Evolutionary conservation across 2,329 filamentous ascomycete genomes (phyloP).

Genomic region (Claviceps spartinae): DNA sequence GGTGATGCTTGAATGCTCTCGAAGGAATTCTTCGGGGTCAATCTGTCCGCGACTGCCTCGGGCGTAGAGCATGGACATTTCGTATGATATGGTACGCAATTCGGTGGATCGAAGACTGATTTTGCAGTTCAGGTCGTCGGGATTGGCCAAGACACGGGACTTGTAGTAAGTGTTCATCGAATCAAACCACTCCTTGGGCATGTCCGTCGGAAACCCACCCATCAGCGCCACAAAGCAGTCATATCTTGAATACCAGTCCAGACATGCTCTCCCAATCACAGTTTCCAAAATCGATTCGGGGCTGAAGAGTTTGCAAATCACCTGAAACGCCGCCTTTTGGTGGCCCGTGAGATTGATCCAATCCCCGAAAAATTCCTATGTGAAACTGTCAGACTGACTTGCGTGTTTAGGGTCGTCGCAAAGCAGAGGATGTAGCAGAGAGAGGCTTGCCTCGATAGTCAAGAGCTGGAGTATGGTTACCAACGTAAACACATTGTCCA

Average conservation of each 20-base stretch:
- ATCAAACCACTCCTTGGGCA: conserved; percentile 69
- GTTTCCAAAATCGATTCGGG: conserved; percentile 62
- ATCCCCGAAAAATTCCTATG: conserved; percentile 82
- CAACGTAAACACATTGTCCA: conserved; percentile 59
- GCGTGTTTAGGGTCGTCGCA: background rate
- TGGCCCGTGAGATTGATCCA: conserved; percentile 91
- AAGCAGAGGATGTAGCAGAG: background rate
- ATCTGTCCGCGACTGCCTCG: conserved; percentile 52
- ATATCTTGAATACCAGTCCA: conserved; percentile 84
- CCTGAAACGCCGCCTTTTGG: conserved; percentile 74
- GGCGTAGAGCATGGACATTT: conserved; percentile 68
- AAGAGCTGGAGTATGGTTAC: conserved; percentile 83
- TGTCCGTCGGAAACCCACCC: conserved; percentile 59
- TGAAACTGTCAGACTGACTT: conserved; percentile 2
- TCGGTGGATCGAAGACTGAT: conserved; percentile 53
- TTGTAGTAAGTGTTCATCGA: conserved; percentile 49
- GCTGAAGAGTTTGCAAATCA: conserved; percentile 65
- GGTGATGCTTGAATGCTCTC: conserved; percentile 43
- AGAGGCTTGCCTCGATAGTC: conserved; percentile 65
- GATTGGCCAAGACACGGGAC: conserved; percentile 42
- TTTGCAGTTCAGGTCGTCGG: conserved; percentile 49
- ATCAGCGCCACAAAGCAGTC: conserved; percentile 76
- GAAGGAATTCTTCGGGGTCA: conserved; percentile 47
- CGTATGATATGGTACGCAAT: conserved; percentile 60
- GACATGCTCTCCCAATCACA: conserved; percentile 55